Conservation (phyloP, 352 stramenopile genomes). For the Elongisporangium prolatum region DNA sequence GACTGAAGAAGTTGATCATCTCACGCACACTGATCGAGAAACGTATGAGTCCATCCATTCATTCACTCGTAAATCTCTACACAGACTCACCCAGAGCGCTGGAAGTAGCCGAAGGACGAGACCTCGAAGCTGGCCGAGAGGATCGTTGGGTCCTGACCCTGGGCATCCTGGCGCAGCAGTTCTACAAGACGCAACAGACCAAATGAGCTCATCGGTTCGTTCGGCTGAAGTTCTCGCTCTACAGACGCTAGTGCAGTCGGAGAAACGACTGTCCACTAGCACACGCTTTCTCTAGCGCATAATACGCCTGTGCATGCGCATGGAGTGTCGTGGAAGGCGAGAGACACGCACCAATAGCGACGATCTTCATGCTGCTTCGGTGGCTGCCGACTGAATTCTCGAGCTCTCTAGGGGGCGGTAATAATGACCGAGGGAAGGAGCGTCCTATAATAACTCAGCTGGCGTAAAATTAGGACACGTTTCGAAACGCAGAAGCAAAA, state of each 20-base stretch:
- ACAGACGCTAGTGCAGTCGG: neutral
- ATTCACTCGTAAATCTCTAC: neutral
- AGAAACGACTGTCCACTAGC: neutral
- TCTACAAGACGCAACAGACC: conserved; percentile 25
- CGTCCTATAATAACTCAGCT: neutral
- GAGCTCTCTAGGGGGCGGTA: neutral
- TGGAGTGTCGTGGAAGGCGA: neutral
- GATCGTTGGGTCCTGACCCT: conserved; percentile 56
- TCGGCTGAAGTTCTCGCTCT: neutral
- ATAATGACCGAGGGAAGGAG: neutral
- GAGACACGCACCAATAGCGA: conserved; percentile 63
- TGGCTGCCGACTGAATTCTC: neutral
- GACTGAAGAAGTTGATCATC: conserved; percentile 99
- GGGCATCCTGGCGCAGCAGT: conserved; percentile 59
- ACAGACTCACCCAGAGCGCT: conserved; percentile 63
- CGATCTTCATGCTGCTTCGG: conserved; percentile 68
- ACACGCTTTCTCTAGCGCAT: neutral
- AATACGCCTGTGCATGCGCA: neutral
- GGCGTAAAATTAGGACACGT: neutral
- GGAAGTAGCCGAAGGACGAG: conserved; percentile 84
- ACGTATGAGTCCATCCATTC: conserved; percentile 4
- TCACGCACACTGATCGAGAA: conserved; percentile 85
- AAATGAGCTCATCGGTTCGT: neutral
- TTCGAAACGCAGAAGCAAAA: neutral
- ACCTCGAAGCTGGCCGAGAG: conserved; percentile 69